phyloP scores from a whole-genome alignment of 73 alveolate species.

The Tetrahymena thermophila region DNA sequence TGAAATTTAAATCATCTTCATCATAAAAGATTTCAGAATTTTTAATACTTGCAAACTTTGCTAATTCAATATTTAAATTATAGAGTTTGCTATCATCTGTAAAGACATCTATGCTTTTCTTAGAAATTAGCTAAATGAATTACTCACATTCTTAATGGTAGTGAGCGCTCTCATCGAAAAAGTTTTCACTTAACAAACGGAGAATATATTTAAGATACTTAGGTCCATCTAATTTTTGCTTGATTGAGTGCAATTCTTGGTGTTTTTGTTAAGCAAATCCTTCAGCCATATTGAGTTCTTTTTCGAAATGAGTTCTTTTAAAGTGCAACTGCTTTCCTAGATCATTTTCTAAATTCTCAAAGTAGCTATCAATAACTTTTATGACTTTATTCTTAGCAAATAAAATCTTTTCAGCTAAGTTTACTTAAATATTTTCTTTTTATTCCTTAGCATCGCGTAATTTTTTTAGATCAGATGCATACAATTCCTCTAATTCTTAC shows the following conservation, averaged over 20 bases:
- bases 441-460: slow-evolving; percentile 20
- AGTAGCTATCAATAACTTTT: slow-evolving; percentile 10
- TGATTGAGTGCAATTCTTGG: slow-evolving; percentile 16
- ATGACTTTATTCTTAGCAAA: slow-evolving; percentile 4
- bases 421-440: slow-evolving; percentile 33
- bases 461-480: slow-evolving; percentile 3
- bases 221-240: slow-evolving; percentile 16
- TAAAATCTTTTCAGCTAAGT: slow-evolving; percentile 7
- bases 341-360: slow-evolving; percentile 11
- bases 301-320: slow-evolving; percentile 23
- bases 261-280: slow-evolving; percentile 3
- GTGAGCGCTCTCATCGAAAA: slow-evolving; percentile 1
- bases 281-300: slow-evolving; percentile 18
- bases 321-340: background rate
- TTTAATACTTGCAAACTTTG: slow-evolving; percentile 13
- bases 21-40: slow-evolving; percentile 9
- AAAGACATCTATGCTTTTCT: slow-evolving; percentile 26
- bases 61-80: slow-evolving; percentile 11
- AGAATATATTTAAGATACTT: slow-evolving; percentile 19
- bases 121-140: slow-evolving; percentile 25
- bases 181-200: slow-evolving; percentile 11
- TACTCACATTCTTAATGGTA: slow-evolving; percentile 31
- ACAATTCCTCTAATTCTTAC: background rate
- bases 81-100: slow-evolving; percentile 25
- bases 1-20: background rate